These are phyloP conservation scores for Yarrowia alimentaria DNA, from an alignment of 805 yeast species.

Conservation along the genomic window DNA sequence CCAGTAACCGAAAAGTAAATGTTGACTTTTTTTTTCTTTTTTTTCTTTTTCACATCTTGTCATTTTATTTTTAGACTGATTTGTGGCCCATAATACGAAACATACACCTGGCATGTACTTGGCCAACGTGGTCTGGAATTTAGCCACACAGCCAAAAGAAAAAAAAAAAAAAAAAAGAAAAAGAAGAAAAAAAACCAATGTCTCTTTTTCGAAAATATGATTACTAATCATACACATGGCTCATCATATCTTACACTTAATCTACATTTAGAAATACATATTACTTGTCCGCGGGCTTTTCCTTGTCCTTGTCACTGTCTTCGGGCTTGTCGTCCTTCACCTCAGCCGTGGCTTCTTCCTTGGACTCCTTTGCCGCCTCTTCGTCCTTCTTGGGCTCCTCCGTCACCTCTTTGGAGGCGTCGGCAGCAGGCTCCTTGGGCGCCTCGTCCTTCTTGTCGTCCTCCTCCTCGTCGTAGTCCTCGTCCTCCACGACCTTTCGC, in stretches of 20 bases:
- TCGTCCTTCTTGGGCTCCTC: neutral
- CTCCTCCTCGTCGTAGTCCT: constrained; percentile 45
- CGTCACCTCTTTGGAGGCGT: neutral
- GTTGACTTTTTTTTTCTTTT: no score
- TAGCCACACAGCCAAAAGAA: no score
- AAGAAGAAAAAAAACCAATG: no score
- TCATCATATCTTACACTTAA: constrained; percentile 13
- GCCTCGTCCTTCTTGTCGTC: constrained; percentile 29
- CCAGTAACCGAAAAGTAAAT: no score
- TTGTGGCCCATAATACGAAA: no score
- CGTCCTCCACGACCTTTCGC: constrained; percentile 47
- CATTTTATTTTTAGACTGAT: no score
- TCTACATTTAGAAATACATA: constrained; percentile 25
- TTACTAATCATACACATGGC: neutral
- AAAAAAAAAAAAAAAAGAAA: no score
- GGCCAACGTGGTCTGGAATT: no score
- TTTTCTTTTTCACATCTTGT: no score
- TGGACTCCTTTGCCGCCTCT: neutral
- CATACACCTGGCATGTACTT: no score
- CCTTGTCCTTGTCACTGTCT: constrained; percentile 6
- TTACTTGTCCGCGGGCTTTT: constrained; percentile 19
- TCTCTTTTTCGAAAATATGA: no score
- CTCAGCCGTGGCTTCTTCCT: constrained; percentile 1
- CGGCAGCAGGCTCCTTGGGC: neutral
- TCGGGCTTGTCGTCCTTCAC: neutral